Conservation (phyloP, 768 basidiomycete species). For the Trametes elegans region DNA sequence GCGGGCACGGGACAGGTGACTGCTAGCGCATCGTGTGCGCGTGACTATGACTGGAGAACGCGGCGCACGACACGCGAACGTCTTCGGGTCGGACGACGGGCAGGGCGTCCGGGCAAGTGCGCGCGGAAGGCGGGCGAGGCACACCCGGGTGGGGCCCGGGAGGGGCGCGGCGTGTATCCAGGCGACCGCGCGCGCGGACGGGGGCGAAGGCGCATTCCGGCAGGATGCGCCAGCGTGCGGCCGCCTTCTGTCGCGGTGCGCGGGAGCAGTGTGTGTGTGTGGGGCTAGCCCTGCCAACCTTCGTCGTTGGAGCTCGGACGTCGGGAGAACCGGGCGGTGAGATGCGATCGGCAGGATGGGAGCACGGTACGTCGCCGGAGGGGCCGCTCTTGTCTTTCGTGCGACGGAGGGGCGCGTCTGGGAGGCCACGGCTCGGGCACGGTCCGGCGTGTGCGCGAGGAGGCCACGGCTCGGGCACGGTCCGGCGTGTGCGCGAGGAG, state of each 20-base stretch:
- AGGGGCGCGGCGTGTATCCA: neutral
- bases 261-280: neutral
- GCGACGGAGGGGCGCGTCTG: constrained; percentile 1
- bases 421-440: neutral
- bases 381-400: constrained; percentile 4
- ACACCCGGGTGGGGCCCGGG: neutral
- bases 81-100: constrained; percentile 2
- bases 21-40: neutral
- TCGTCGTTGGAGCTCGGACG: neutral
- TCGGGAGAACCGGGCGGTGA: neutral
- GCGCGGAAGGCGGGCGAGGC: neutral
- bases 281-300: neutral
- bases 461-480: no score
- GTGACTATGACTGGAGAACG: no score
- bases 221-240: neutral
- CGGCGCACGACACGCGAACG: no score
- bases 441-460: no score
- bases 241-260: neutral
- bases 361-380: neutral
- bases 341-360: neutral
- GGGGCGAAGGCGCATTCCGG: neutral
- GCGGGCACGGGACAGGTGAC: neutral
- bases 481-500: no score
- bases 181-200: neutral
- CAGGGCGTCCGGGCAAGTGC: constrained; percentile 1